These are phyloP conservation scores for Lentinula guzmanii DNA, from an alignment of 768 basidiomycete genomes.

Conservation along the genomic window DNA sequence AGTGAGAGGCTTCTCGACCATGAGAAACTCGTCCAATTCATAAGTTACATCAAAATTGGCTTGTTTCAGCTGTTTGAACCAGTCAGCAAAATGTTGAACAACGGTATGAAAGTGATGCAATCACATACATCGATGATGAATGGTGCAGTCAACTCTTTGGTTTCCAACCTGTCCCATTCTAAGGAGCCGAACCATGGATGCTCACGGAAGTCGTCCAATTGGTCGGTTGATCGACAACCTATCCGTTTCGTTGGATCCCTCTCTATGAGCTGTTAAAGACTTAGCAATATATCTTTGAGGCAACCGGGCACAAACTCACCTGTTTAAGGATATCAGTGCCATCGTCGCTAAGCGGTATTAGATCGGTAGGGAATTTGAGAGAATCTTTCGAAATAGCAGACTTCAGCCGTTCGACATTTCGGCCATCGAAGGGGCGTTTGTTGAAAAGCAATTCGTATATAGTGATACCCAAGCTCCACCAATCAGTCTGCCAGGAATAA, in stretches of 20 bases:
- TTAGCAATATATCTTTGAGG: conserved; percentile 2
- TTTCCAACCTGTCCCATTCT: conserved; percentile 75
- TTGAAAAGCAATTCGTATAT: conserved; percentile 86
- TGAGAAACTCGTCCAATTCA: conserved; percentile 93
- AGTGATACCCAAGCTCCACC: conserved; percentile 93
- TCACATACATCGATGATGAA: conserved; percentile 94
- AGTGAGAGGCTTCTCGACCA: conserved; percentile 97
- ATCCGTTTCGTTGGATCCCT: conserved; percentile 73
- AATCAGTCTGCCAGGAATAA: conserved; percentile 90
- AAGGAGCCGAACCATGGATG: conserved; percentile 84
- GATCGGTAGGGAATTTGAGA: conserved; percentile 69
- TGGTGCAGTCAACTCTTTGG: conserved; percentile 67
- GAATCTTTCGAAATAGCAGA: conserved; percentile 79
- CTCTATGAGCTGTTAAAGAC: conserved; percentile 63
- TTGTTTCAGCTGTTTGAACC: conserved; percentile 68
- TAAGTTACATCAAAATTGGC: conserved; percentile 99
- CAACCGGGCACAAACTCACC: conserved; percentile 38
- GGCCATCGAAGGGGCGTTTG: conserved; percentile 84
- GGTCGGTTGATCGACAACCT: conserved; percentile 71
- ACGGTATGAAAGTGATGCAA: conserved; percentile 15
- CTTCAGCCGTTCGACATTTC: conserved; percentile 83
- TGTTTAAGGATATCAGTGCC: conserved; percentile 61
- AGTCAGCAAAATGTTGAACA: not conserved
- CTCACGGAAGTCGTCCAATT: conserved; percentile 68
- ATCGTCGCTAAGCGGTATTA: conserved; percentile 54